Conservation (phyloP, 805 yeast genomes). For the Jamesozyma lodderae region DNA sequence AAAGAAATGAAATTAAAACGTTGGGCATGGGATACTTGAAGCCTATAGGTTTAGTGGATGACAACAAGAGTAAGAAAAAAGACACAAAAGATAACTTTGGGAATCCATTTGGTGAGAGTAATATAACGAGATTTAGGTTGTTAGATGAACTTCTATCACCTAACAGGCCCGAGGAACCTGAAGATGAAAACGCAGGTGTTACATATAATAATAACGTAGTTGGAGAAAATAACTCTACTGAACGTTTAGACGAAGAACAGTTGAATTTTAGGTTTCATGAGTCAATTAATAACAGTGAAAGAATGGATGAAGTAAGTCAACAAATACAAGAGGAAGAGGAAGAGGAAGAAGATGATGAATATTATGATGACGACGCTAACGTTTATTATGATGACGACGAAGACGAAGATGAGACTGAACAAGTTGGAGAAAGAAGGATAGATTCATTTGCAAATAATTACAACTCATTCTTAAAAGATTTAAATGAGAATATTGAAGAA, state of each 20-base stretch:
- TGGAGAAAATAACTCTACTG: background rate
- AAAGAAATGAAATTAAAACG: no score
- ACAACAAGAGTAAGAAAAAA: background rate
- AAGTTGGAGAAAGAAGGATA: background rate
- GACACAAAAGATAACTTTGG: background rate
- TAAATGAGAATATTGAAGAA: background rate
- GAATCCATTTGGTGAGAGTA: no score
- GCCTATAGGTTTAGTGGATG: no score
- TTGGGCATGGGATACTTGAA: no score
- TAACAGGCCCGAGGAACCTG: no score
- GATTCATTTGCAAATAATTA: background rate
- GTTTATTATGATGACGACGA: slow-evolving; percentile 1
- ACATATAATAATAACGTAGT: slow-evolving; percentile 1
- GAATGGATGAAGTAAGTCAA: background rate
- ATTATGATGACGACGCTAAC: slow-evolving; percentile 3
- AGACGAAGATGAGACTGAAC: background rate
- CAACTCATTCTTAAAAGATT: background rate
- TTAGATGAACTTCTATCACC: no score
- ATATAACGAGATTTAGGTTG: background rate
- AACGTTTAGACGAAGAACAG: background rate
- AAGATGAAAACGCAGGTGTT: no score
- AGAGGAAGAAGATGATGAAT: slow-evolving; percentile 2
- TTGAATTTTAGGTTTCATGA: slow-evolving; percentile 2
- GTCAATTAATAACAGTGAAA: background rate
- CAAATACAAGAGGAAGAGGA: slow-evolving; percentile 1